phyloP scores from a whole-genome alignment of 345 rosid genomes.

The Litchi chinensis region DNA sequence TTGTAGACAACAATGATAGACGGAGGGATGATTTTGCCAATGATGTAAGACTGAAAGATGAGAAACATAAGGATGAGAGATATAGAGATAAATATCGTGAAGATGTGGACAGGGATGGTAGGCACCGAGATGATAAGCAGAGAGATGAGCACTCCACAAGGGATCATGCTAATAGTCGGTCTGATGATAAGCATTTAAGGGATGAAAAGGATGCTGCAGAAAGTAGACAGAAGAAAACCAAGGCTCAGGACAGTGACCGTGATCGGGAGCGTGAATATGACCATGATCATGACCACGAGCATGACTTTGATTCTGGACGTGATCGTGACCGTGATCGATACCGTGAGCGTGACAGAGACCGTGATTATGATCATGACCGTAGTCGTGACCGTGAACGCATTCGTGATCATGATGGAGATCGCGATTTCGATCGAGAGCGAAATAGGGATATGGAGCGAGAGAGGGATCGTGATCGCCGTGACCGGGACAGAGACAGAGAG shows the following conservation, averaged over 20 bases:
- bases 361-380: constrained; percentile 38
- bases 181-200: constrained; percentile 56
- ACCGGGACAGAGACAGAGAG: constrained; percentile 36
- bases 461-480: constrained; percentile 34
- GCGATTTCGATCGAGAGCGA: constrained; percentile 43
- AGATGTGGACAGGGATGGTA: constrained; percentile 56
- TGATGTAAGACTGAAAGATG: constrained; percentile 67
- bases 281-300: constrained; percentile 26
- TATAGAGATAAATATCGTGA: constrained; percentile 57
- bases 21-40: constrained; percentile 54
- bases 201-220: constrained; percentile 57
- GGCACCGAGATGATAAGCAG: constrained; percentile 59
- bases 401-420: constrained; percentile 44
- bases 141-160: constrained; percentile 63
- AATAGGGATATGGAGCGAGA: constrained; percentile 38
- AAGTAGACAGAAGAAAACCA: constrained; percentile 52
- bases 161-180: constrained; percentile 54
- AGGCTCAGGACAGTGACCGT: constrained; percentile 51
- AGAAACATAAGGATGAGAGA: constrained; percentile 63
- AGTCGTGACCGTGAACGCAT: constrained; percentile 43
- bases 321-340: constrained; percentile 24
- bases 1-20: constrained; percentile 51
- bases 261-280: constrained; percentile 51
- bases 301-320: constrained; percentile 42
- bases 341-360: constrained; percentile 34